Evolutionary conservation across 23 red algal species (phyloP).

Genomic region (Agarophyton chilense): DNA sequence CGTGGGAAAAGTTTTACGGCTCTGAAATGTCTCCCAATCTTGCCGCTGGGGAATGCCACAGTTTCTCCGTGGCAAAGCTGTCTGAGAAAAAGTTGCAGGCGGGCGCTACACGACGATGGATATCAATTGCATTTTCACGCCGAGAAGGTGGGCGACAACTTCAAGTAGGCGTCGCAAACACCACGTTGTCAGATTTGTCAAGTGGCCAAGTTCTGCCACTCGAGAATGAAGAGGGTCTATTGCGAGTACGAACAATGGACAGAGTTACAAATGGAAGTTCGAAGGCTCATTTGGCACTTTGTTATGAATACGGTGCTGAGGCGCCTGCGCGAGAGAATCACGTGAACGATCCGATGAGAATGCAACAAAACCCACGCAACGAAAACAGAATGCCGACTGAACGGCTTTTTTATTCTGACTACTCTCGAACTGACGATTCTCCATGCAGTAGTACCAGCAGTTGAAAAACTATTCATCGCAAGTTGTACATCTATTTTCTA

Average conservation of each 20-base stretch:
- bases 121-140: constrained; percentile 16
- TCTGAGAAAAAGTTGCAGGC: constrained; percentile 10
- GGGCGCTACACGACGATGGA: background rate
- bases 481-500: too few species aligned
- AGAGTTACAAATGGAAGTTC: background rate
- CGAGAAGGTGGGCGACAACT: background rate
- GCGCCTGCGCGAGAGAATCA: background rate
- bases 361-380: background rate
- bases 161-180: background rate
- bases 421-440: background rate
- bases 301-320: background rate
- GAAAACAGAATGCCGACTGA: background rate
- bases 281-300: constrained; percentile 1
- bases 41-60: background rate
- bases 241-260: background rate
- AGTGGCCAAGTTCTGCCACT: background rate
- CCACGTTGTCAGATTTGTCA: background rate
- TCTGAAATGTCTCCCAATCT: constrained; percentile 21
- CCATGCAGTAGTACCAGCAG: background rate
- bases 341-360: background rate
- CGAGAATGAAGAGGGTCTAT: background rate
- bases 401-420: background rate
- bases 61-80: constrained; percentile 22
- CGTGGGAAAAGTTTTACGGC: constrained; percentile 32
- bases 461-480: background rate